Evolutionary conservation across 495 filamentous ascomycete species (phyloP).

Genomic region (Chlorociboria aeruginascens): DNA sequence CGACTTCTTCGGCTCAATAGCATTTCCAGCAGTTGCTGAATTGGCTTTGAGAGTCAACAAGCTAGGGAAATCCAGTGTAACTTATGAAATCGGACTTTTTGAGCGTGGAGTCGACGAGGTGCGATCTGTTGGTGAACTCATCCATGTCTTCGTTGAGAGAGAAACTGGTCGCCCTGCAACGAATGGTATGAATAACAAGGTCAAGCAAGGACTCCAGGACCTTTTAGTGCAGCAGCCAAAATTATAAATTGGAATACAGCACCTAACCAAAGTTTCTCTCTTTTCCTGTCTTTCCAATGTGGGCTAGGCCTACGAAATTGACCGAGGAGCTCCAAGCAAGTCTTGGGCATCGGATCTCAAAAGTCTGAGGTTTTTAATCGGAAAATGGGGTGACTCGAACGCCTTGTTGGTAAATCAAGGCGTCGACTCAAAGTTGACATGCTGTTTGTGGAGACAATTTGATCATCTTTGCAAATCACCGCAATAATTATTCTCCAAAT

Average conservation of each 20-base stretch:
- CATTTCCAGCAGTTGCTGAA: slow-evolving; percentile 72
- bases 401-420: too few species aligned
- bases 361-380: too few species aligned
- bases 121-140: slow-evolving; percentile 75
- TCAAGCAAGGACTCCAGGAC: slow-evolving; percentile 41
- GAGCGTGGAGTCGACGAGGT: slow-evolving; percentile 61
- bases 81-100: slow-evolving; percentile 86
- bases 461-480: too few species aligned
- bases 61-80: slow-evolving; percentile 78
- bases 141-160: slow-evolving; percentile 81
- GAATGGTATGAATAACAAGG: slow-evolving; percentile 42
- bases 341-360: too few species aligned
- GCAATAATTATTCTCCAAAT: too few species aligned
- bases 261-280: too few species aligned
- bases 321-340: too few species aligned
- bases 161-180: slow-evolving; percentile 51
- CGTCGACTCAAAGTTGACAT: too few species aligned
- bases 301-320: too few species aligned
- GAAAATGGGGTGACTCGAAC: too few species aligned
- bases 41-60: slow-evolving; percentile 72
- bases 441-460: too few species aligned
- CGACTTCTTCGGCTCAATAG: slow-evolving; percentile 75
- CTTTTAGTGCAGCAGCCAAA: slow-evolving; percentile 10
- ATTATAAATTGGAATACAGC: neutral
- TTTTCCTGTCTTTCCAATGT: too few species aligned